Conservation (phyloP, 1,284 basidiomycete species). For the Taiwanofungus camphoratus region DNA sequence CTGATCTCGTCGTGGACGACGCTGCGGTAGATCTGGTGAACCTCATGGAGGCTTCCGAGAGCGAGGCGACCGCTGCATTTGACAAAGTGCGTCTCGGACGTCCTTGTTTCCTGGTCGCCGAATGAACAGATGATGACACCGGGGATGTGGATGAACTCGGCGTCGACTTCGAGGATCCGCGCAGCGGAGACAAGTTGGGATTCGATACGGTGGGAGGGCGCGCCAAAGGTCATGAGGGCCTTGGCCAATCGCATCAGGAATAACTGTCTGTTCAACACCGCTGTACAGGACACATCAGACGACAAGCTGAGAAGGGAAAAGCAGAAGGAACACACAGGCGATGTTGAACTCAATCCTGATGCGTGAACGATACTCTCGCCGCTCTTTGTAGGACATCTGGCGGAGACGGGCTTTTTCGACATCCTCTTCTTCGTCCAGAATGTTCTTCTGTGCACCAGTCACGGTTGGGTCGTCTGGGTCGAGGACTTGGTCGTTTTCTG, state of each 20-base stretch:
- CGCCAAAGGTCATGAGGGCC: constrained; percentile 65
- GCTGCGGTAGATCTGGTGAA: constrained; percentile 69
- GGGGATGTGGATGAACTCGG: constrained; percentile 77
- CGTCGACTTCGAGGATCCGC: constrained; percentile 77
- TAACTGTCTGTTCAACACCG: constrained; percentile 49
- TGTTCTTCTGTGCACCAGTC: constrained; percentile 27
- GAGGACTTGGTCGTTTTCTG: constrained; percentile 19
- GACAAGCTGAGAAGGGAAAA: background rate
- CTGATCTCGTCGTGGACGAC: constrained; percentile 85
- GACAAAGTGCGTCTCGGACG: constrained; percentile 79
- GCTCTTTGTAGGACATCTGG: constrained; percentile 58
- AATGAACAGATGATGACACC: constrained; percentile 81
- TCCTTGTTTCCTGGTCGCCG: constrained; percentile 71
- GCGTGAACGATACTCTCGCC: constrained; percentile 56
- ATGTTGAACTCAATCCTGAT: constrained; percentile 68
- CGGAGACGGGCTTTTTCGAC: constrained; percentile 50
- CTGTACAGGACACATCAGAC: constrained; percentile 24
- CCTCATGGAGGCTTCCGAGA: constrained; percentile 70
- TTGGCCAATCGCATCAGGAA: constrained; percentile 61
- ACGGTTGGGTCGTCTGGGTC: constrained; percentile 30
- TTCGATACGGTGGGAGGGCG: constrained; percentile 68
- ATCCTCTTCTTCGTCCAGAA: constrained; percentile 53
- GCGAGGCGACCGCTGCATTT: constrained; percentile 70
- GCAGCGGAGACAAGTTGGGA: constrained; percentile 70
- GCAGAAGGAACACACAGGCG: constrained; percentile 40